phyloP scores from a whole-genome alignment of 108 stramenopile genomes.

The Cyclotella cryptica region DNA sequence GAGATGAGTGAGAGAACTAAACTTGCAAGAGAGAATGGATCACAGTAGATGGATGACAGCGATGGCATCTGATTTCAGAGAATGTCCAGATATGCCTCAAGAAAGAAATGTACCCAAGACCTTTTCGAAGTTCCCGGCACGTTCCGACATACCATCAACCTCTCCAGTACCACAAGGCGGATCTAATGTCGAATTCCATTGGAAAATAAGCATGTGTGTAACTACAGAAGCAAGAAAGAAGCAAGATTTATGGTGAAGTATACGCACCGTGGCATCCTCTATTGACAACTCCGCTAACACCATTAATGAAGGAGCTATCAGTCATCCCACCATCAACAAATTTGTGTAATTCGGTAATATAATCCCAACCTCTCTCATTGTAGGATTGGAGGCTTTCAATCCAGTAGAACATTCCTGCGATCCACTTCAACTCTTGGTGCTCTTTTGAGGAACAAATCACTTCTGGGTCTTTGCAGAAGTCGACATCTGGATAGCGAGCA shows the following conservation, averaged over 20 bases:
- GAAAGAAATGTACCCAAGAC: constrained; percentile 1
- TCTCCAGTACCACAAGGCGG: constrained; percentile 29
- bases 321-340: constrained; percentile 39
- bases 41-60: no score
- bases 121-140: constrained; percentile 22
- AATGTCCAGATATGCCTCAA: neutral
- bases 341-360: constrained; percentile 21
- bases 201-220: neutral
- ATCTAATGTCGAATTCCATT: neutral
- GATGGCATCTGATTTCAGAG: no score
- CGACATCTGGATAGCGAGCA: constrained; percentile 24
- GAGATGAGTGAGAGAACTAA: no score
- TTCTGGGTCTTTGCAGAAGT: constrained; percentile 10
- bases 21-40: no score
- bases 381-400: constrained; percentile 13
- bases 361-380: constrained; percentile 10
- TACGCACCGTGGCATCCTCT: constrained; percentile 17
- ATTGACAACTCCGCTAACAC: constrained; percentile 27
- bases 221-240: neutral
- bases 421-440: constrained; percentile 19
- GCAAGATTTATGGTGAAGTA: neutral
- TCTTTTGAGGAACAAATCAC: constrained; percentile 11
- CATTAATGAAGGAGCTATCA: constrained; percentile 19
- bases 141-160: constrained; percentile 18
- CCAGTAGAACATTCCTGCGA: constrained; percentile 24